A percentile compares a stretch with the other conserved stretches of the same genome.
Conservation (phyloP, 2,329 filamentous ascomycete species). For the Calonectria honghensis region DNA sequence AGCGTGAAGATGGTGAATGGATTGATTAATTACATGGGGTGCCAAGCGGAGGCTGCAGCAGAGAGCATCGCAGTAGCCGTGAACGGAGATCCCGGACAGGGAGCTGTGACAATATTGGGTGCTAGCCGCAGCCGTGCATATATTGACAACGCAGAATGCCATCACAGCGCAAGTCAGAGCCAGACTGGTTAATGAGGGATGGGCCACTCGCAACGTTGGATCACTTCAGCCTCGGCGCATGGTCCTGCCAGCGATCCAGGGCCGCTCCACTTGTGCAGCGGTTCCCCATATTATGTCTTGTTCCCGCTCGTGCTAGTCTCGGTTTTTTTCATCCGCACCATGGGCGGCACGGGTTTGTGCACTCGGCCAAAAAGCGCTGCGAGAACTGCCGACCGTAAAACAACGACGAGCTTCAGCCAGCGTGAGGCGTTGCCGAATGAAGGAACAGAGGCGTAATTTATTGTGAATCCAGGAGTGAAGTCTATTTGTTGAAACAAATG, state of each 20-base stretch:
- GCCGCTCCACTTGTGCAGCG: background rate
- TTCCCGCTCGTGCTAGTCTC: background rate
- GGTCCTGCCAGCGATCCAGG: background rate
- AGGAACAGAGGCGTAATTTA: background rate
- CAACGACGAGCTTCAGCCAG: background rate
- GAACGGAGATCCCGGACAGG: slow-evolving; percentile 1
- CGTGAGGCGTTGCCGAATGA: background rate
- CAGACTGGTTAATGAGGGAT: background rate
- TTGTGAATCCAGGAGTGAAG: background rate
- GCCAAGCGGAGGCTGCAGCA: background rate
- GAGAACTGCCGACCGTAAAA: slow-evolving; percentile 13
- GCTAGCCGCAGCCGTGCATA: background rate
- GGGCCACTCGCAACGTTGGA: slow-evolving; percentile 2
- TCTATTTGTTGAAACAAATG: background rate
- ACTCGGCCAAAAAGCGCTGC: background rate
- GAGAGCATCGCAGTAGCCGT: background rate
- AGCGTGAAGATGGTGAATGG: background rate
- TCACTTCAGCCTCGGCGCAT: background rate
- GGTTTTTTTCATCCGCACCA: slow-evolving; percentile 7
- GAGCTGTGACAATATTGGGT: background rate
- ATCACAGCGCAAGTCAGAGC: background rate
- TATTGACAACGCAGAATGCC: background rate
- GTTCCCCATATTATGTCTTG: background rate
- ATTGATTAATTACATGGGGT: slow-evolving; percentile 11
- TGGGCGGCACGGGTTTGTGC: background rate